Base-by-base conservation (phyloP, 129 eudicot genomes). In the Apium graveolens region DNA sequence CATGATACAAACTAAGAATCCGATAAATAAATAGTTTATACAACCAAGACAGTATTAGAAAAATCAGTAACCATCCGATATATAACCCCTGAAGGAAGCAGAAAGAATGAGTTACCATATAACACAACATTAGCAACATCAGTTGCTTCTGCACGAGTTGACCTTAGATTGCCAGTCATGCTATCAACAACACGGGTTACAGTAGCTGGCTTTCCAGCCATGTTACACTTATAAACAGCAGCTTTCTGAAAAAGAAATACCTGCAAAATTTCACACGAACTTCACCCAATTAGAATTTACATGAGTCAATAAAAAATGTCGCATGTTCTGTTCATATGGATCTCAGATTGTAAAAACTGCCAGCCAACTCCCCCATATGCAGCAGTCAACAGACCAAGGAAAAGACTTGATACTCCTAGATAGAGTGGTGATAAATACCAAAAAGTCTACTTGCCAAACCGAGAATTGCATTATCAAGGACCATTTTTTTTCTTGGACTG, bases 141-240 rank as follows among this genome's bases (percentile, higher is more conserved):
- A 73, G 95, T 90, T 83, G 95, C 95, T 78, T 90, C 95, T 45
- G 95, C 95, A 81, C 95, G 95, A 80, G 95, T 90, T 46, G 95
- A 91, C 31, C 95, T 82, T 79, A 90, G 71, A 78, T 90, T 90
- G 65, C 85, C 89, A 74, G 95, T 90, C 95, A 90, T 90, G 84
- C 95, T 90, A 82, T 90, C 95, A 62, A 90, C 95, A 76, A 90
- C 95, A 84, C 95, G 95, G 80, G 95, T 90, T 69, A 87, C 81
- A 62, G 87, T 90, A 18, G 95, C 95, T 29, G 95, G 95, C 79
- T 90, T 90, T 49, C 95, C 95, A 76, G 89, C 95, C 91, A 90
- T 90, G 83, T 90, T 90, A 77, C 95, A 90, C 86, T 90, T 87
- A 89, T 86, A 82, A 78, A 90, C 80, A 76, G 91, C 95, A 74